phyloP scores from a whole-genome alignment of 208 protist genomes.

The Plasmodiophora brassicae region DNA sequence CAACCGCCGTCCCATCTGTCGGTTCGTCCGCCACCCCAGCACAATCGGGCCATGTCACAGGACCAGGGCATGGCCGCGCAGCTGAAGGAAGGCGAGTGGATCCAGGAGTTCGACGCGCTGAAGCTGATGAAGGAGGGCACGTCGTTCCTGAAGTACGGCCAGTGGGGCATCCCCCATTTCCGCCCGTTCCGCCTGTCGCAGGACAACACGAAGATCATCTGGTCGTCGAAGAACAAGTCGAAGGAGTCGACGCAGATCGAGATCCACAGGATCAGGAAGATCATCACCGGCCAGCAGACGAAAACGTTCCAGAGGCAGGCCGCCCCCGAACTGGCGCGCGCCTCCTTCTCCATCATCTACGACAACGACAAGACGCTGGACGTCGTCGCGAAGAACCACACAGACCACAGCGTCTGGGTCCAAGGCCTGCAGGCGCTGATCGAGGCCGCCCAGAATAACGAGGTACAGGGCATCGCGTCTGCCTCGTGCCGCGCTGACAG shows the following conservation, averaged over 20 bases:
- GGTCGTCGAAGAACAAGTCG: conserved; percentile 18
- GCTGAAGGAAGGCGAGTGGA: no score
- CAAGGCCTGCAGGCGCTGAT: neutral
- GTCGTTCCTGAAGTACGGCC: conserved; percentile 22
- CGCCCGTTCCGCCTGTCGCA: neutral
- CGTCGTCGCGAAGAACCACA: neutral
- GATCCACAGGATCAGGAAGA: neutral
- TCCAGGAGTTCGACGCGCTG: neutral
- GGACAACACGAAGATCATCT: conserved; percentile 35
- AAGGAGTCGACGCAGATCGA: conserved; percentile 29
- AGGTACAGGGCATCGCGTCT: neutral
- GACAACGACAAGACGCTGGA: neutral
- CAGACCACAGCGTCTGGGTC: conserved; percentile 11
- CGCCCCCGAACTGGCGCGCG: neutral
- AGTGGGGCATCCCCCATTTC: neutral
- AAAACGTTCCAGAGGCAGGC: neutral
- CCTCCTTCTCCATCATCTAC: conserved; percentile 20
- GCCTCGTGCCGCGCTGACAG: neutral
- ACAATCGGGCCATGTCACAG: neutral
- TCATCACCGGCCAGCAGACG: neutral
- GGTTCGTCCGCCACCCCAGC: no score
- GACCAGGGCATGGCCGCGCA: neutral
- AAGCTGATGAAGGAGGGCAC: conserved; percentile 28
- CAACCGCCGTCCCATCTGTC: no score
- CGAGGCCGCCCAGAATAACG: neutral